Base-by-base conservation (phyloP, 2,329 filamentous ascomycete species). In the Calycina herbarum region DNA sequence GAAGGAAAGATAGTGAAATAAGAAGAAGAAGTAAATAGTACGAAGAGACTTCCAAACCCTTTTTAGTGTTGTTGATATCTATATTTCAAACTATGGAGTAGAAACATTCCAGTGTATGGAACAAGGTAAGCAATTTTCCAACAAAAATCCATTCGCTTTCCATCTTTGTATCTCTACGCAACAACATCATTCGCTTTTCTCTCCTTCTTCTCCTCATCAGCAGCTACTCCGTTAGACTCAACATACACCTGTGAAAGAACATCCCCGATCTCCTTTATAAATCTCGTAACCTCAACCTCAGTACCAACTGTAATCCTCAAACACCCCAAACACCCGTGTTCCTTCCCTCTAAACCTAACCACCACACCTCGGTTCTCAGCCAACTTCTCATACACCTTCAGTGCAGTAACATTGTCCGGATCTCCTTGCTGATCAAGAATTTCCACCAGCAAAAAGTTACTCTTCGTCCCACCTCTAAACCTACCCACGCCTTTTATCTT, bases 251-350 rank as follows among this genome's bases (percentile, higher is more conserved):
- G 68, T 20, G 29, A 42, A 5, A 77, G 54, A 11, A 76, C 73
- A 8, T 31, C 60, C 70, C 80, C 81, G 27, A 97, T 78, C 71
- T 94, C 89, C 24, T 81, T 79, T 72, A 99, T 76, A 75, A 98
- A 92, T 66, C 89, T 84, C 31, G 89, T 89, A 8, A 96, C 92
- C 78, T 99, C 95, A 1, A 86, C 80, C 77, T 96, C 91, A 0
- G 94, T 98, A 17, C 95, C 95, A 13, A 99, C 87, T 0, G 95
- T 99, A 71, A 98, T 92, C 64, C 95, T 86, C 77, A 99, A 79
- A 74, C 94, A 97, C 0, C 94, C 95, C 54, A 89, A 78, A 76
- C 95, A 99, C 4, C 94, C 94, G 70, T 91, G 83, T 81, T 99
- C 95, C 80, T 94, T 96, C 59, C 95, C 95, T 72, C 95, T 84